Evolutionary conservation across 345 rosid species (phyloP).

Genomic region (Iberis pinnata): DNA sequence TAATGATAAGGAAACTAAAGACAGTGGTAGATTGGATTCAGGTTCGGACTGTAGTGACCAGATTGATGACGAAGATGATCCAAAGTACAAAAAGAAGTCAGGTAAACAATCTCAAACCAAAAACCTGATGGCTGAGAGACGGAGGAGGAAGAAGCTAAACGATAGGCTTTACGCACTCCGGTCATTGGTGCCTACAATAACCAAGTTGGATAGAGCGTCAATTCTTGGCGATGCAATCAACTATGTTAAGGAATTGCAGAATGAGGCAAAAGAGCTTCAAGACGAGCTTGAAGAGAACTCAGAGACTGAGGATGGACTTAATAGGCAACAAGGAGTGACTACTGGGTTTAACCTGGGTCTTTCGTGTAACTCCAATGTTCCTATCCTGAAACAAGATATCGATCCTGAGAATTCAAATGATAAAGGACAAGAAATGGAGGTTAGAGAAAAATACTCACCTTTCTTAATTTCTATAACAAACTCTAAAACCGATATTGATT

Average conservation of each 20-base stretch:
- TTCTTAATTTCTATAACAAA: slow-evolving; percentile 2
- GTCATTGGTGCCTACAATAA: slow-evolving; percentile 71
- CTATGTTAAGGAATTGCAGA: slow-evolving; percentile 71
- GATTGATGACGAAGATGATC: slow-evolving; percentile 62
- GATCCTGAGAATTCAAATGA: slow-evolving; percentile 42
- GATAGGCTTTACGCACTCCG: slow-evolving; percentile 78
- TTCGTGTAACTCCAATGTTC: slow-evolving; percentile 32
- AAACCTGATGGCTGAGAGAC: slow-evolving; percentile 84
- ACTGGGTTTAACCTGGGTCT: slow-evolving; percentile 36
- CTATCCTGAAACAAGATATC: slow-evolving; percentile 37
- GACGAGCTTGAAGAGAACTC: slow-evolving; percentile 81
- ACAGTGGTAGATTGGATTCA: slow-evolving; percentile 53
- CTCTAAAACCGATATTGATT: neutral
- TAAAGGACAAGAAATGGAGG: slow-evolving; percentile 95
- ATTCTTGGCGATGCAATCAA: slow-evolving; percentile 89
- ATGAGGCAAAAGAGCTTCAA: slow-evolving; percentile 68
- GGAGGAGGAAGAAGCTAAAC: slow-evolving; percentile 84
- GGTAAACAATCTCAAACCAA: slow-evolving; percentile 61
- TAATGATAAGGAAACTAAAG: slow-evolving; percentile 41
- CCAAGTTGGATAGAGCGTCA: slow-evolving; percentile 87
- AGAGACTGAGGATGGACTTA: slow-evolving; percentile 48
- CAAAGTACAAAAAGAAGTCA: slow-evolving; percentile 35
- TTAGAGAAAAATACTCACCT: slow-evolving; percentile 18
- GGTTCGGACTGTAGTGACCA: slow-evolving; percentile 74
- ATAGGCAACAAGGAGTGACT: slow-evolving; percentile 31